A percentile compares a stretch with the other conserved stretches of the same genome.
phyloP scores from a whole-genome alignment of 139 green algal species.

The Haematococcus lacustris region DNA sequence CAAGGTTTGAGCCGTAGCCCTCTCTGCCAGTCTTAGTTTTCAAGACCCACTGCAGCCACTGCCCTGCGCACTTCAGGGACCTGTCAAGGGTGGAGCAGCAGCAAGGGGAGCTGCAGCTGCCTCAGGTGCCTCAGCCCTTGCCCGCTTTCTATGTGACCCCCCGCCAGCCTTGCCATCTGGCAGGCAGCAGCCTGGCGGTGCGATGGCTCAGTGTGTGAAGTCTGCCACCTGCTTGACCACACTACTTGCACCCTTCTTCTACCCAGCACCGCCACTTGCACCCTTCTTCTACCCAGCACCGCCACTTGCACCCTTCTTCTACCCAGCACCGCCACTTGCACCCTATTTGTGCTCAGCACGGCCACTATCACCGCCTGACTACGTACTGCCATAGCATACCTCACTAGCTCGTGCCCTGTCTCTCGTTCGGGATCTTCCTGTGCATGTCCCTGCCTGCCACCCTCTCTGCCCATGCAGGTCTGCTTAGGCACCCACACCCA shows the following conservation, averaged over 20 bases:
- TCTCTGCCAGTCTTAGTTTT: neutral
- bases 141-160: slow-evolving; percentile 45
- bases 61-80: neutral
- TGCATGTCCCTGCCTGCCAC: too few relatives aligned
- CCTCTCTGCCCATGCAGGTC: too few relatives aligned
- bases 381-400: neutral
- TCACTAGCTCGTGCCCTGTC: too few relatives aligned
- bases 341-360: neutral
- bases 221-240: neutral
- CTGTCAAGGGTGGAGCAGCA: neutral
- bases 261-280: neutral
- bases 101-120: neutral
- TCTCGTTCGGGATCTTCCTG: too few relatives aligned
- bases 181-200: slow-evolving; percentile 54
- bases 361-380: neutral
- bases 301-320: neutral
- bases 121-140: slow-evolving; percentile 68
- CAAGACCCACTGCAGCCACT: neutral
- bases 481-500: too few relatives aligned
- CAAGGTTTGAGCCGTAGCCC: neutral
- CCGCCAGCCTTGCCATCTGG: slow-evolving; percentile 39
- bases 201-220: neutral
- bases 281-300: neutral
- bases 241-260: neutral
- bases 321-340: neutral